Evolutionary conservation across 495 filamentous ascomycete species (phyloP).

Genomic region (Neurospora tetraspora): DNA sequence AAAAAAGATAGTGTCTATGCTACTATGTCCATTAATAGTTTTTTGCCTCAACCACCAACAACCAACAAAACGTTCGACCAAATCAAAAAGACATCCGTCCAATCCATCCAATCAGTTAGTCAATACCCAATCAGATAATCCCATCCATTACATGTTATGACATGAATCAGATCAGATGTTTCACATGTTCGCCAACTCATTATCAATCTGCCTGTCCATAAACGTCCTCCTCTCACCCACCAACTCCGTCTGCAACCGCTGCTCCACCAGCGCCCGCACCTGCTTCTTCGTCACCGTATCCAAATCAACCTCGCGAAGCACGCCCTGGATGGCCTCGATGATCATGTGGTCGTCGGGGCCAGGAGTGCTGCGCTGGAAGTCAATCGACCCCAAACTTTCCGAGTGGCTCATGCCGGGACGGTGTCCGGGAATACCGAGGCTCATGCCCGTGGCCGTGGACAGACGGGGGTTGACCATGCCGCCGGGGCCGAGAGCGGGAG

Average conservation of each 20-base stretch:
- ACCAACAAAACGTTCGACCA: neutral
- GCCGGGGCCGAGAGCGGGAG: conserved; percentile 32
- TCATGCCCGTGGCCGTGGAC: conserved; percentile 29
- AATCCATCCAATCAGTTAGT: neutral
- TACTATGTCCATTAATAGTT: neutral
- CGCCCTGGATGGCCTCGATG: conserved; percentile 68
- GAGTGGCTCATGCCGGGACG: conserved; percentile 32
- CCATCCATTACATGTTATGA: neutral
- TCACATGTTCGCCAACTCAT: conserved; percentile 89
- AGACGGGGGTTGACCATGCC: conserved; percentile 28
- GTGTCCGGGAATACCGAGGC: conserved; percentile 28
- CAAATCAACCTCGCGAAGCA: conserved; percentile 82
- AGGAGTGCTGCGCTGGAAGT: conserved; percentile 55
- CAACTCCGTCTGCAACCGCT: conserved; percentile 79
- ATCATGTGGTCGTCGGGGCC: conserved; percentile 72
- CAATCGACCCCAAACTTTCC: conserved; percentile 56
- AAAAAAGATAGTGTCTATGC: neutral
- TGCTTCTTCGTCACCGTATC: conserved; percentile 98
- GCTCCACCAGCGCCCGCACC: conserved; percentile 82
- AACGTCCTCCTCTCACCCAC: conserved; percentile 72
- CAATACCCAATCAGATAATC: neutral
- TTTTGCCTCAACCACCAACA: neutral
- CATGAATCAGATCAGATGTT: neutral
- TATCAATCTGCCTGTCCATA: conserved; percentile 85
- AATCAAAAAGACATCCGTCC: neutral